A percentile compares a stretch with the other conserved stretches of the same genome.
These are phyloP conservation scores for Suhomyces choctaworum DNA, from an alignment of 1,139 yeast species.

Conservation along the genomic window DNA sequence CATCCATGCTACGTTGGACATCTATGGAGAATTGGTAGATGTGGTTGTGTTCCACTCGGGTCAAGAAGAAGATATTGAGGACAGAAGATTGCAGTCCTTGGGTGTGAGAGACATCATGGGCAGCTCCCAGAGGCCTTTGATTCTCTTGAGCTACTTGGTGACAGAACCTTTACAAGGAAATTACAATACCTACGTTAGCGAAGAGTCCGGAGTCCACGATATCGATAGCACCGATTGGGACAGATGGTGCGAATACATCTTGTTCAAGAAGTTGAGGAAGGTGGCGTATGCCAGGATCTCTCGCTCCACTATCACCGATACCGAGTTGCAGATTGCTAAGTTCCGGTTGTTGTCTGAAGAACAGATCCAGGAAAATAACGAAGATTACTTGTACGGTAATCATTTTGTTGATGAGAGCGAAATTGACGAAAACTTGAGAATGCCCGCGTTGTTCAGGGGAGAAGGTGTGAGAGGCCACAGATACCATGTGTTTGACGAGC, in stretches of 20 bases:
- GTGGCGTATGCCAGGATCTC: slow-evolving; percentile 93
- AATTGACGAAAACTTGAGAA: slow-evolving; percentile 63
- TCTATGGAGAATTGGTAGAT: slow-evolving; percentile 83
- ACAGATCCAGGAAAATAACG: slow-evolving; percentile 37
- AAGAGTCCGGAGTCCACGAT: slow-evolving; percentile 82
- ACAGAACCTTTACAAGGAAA: slow-evolving; percentile 86
- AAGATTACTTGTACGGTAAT: slow-evolving; percentile 52
- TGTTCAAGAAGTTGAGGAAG: slow-evolving; percentile 83
- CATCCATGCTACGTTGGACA: slow-evolving; percentile 90
- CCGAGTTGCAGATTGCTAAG: slow-evolving; percentile 94
- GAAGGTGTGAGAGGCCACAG: slow-evolving; percentile 92
- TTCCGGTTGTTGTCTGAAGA: slow-evolving; percentile 63
- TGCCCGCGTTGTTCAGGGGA: slow-evolving; percentile 85
- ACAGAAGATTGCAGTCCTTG: slow-evolving; percentile 81
- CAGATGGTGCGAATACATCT: slow-evolving; percentile 96
- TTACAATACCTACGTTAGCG: slow-evolving; percentile 87
- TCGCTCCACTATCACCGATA: slow-evolving; percentile 91
- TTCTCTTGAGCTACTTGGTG: slow-evolving; percentile 84
- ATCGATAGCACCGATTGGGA: slow-evolving; percentile 95
- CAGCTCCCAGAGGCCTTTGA: slow-evolving; percentile 69
- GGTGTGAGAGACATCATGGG: slow-evolving; percentile 82
- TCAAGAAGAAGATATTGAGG: slow-evolving; percentile 96
- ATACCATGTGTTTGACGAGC: slow-evolving; percentile 92
- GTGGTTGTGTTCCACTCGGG: slow-evolving; percentile 97
- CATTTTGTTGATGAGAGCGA: slow-evolving; percentile 54